Evolutionary conservation across 148 eudicot genomes (phyloP), one percentile per base, ranked within the genome.

Genomic region (Arbutus unedo): DNA sequence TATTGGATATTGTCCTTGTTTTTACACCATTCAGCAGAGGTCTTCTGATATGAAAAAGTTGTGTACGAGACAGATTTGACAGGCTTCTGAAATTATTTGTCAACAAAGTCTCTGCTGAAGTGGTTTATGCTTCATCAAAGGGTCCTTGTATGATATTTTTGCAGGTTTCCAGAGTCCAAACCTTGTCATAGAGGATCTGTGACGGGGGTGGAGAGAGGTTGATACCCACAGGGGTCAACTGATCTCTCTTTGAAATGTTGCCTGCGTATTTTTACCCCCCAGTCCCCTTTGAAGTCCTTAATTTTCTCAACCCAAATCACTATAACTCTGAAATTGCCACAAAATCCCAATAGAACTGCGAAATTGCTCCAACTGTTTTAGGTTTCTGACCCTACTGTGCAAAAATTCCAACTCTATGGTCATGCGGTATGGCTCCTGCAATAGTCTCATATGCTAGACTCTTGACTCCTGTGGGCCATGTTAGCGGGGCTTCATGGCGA

Each of bases 161-260:
- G 18, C 38, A 7, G 7, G 9, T 68, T 31, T 68, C 74, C 74
- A 41, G n/a, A 41, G 18, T 41, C 41, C 48, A 68, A 68, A 68
- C 47, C 47, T 13, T 68, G 74, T 68, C n/a, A 68, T 64, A 23
- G 70, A 64, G 31, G 68, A 5, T 64, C 70, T 64, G 70, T 64
- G 70, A 21, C 3, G 8, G 0, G 14, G 41, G 70, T 64, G 70
- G 41, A 64, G 70, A 14, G 41, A 64, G 70, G 11, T 23, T 64
- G 70, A 23, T 64, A 64, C 41, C 41, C 38, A 3, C 15, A 23
- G 15, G 15, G 70, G 41, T 64, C 41, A 23, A 64, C 41, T 25
- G 70, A 64, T 23, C 70, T 25, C 41, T 7, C 21, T 4, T 23
- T 64, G 9, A 41, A 23, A 64, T 64, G 70, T 64, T 64, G 70